These are phyloP conservation scores for Citrullus colocynthis DNA, from an alignment of 306 rosid genomes.

Conservation along the genomic window DNA sequence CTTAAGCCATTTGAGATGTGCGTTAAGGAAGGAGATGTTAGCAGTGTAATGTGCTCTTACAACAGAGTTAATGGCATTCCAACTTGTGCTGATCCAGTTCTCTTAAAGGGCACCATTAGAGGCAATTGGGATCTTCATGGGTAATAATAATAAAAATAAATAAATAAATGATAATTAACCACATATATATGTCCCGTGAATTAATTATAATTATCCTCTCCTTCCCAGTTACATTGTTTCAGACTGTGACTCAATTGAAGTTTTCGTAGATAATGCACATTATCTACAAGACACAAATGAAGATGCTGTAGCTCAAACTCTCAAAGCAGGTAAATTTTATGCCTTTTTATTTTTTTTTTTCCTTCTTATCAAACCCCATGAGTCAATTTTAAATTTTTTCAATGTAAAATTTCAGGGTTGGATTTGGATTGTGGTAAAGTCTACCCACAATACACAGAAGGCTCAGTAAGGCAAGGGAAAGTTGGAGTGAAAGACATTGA, in stretches of 20 bases:
- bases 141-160: constrained; percentile 1
- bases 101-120: constrained; percentile 56
- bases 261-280: constrained; percentile 32
- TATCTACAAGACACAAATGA: constrained; percentile 50
- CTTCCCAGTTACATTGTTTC: constrained; percentile 56
- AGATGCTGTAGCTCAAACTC: constrained; percentile 80
- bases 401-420: constrained; percentile 40
- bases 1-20: constrained; percentile 74
- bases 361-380: not conserved
- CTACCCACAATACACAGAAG: constrained; percentile 38
- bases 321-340: constrained; percentile 44
- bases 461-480: constrained; percentile 44
- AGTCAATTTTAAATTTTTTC: not conserved
- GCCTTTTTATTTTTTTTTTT: not conserved
- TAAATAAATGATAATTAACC: not conserved
- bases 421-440: constrained; percentile 62
- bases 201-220: not conserved
- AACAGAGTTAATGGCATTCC: constrained; percentile 80
- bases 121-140: constrained; percentile 75
- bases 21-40: constrained; percentile 65
- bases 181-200: not conserved
- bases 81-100: constrained; percentile 74
- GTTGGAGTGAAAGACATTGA: constrained; percentile 44
- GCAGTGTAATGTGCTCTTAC: constrained; percentile 87
- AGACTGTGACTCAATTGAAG: constrained; percentile 72